Percentiles rank a stretch among this genome's conserved stretches.
Conservation (phyloP, 176 grass and related monocot species). For the Zoysia pacifica region DNA sequence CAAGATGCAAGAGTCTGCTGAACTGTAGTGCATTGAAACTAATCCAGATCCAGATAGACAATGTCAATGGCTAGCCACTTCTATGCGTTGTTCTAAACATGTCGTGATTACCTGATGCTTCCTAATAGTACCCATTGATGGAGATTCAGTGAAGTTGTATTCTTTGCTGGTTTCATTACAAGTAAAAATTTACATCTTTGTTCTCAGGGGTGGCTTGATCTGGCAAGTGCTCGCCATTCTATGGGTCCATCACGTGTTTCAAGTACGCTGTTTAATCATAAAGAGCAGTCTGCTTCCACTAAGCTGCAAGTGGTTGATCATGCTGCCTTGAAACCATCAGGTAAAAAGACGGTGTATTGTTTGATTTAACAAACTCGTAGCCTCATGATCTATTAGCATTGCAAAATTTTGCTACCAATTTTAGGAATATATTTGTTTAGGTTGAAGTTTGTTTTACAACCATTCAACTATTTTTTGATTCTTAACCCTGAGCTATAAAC, state of each 20-base stretch:
- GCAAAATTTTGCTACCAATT: background rate
- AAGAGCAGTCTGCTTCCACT: conserved; percentile 77
- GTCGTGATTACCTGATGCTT: background rate
- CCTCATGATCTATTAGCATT: background rate
- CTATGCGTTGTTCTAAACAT: background rate
- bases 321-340: conserved; percentile 39
- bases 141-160: background rate
- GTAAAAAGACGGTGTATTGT: conserved; percentile 36
- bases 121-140: background rate
- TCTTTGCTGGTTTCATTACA: background rate
- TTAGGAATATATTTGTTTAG: background rate
- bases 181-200: conserved; percentile 23
- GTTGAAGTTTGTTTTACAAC: background rate
- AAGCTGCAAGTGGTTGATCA: conserved; percentile 62
- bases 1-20: too few species aligned
- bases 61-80: background rate
- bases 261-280: conserved; percentile 72
- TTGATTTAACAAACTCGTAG: background rate
- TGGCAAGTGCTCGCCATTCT: conserved; percentile 85
- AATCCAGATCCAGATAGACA: background rate
- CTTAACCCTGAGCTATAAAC: background rate
- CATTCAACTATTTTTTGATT: background rate
- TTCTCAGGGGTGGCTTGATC: conserved; percentile 88
- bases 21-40: background rate
- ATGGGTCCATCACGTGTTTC: conserved; percentile 80